Evolutionary conservation across 2,329 filamentous ascomycete species (phyloP), one percentile per base, ranked within the genome.

Genomic region (Leptoxyphium fumago): DNA sequence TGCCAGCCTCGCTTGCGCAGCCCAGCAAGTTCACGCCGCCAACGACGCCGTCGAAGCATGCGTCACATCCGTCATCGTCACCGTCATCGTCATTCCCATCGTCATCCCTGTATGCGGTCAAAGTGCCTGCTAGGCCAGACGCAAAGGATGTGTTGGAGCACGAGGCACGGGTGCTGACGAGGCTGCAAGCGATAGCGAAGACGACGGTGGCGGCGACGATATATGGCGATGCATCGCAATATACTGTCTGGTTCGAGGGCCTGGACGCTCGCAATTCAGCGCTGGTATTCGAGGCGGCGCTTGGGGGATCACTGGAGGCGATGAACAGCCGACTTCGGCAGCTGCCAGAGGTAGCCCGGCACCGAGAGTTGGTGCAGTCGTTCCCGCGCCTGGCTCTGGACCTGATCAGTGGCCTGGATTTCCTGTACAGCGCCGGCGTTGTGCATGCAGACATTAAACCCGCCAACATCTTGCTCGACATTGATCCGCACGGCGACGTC

Each of bases 371-470:
- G 2, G 60, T 62, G 6, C 30, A 45, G 4, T 32, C 64, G 2
- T 69, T 69, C 43, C 65, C 66, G 2, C 40, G 46, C n/a, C 53
- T 70, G 7, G 64, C 65, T 0, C 47, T 53, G 18, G 53, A 62
- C 30, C 58, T 70, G 6, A 55, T 68, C 28, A 52, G 54, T 32
- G 65, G 64, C 15, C 55, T 71, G 2, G 57, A 57, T 3, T 70
- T 67, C 60, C 50, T 71, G 44, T 61, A 67, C 44, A 45, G 53
- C 7, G 57, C 61, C 21, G 57, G 56, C 17, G 61, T 67, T 41
- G 58, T 66, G 2, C 63, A 66, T 45, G 67, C 64, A 5, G 68
- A 71, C 45, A 63, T 70, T 55, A 71, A 71, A 52, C 66, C 68
- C 1, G 60, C 60, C 2, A 71, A 71, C 52, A 61, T 71, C 39